Base-by-base conservation (phyloP, 495 filamentous ascomycete species). In the Physcia stellaris region DNA sequence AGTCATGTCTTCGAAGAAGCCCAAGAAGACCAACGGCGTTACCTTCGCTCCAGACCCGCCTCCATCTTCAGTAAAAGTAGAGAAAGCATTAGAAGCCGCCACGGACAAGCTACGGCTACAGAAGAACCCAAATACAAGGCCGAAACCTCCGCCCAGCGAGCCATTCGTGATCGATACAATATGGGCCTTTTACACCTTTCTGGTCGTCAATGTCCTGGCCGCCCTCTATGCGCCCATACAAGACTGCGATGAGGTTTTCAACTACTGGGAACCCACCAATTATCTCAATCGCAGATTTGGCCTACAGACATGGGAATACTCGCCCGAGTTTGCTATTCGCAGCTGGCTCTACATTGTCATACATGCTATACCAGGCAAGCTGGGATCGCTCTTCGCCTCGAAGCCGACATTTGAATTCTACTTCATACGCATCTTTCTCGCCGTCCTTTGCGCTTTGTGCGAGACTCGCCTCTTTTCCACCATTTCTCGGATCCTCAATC, bases 161-260 rank as follows among this genome's bases (percentile, higher is more conserved):
- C 32, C 40, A n/a, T 19, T 27, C 15, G n/a, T n/a, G n/a, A 37
- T 42, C 32, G 21, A 22, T 22, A 35, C 23, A 10, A 16, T 42
- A 43, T 63, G 70, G 26, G 75, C 79, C 2, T 84, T 94, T 55
- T 86, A 83, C 48, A 51, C 83, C 40, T 86, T 86, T 43, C 62
- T 92, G 24, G 57, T 63, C 31, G 73, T 78, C 36, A 84, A 90
- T 52, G 39, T 75, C 16, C 48, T 88, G 21, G 80, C 88, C 17
- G 88, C 88, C n/a, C 49, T 78, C 15, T 87, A 75, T 50, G 73
- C 84, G 0, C 93, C 92, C 0, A 95, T 99, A 49, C 88, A 94
- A 51, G 92, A 99, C 58, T 99, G 92, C 53, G 92, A 99, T 54
- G 92, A 99, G 62, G 86, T 88, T 3, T 99, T 93, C 68, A 99